Evolutionary conservation across 371 early-diverging fungal species (phyloP), one percentile per base, ranked within the genome.

Genomic region (Batrachochytrium dendrobatidis): DNA sequence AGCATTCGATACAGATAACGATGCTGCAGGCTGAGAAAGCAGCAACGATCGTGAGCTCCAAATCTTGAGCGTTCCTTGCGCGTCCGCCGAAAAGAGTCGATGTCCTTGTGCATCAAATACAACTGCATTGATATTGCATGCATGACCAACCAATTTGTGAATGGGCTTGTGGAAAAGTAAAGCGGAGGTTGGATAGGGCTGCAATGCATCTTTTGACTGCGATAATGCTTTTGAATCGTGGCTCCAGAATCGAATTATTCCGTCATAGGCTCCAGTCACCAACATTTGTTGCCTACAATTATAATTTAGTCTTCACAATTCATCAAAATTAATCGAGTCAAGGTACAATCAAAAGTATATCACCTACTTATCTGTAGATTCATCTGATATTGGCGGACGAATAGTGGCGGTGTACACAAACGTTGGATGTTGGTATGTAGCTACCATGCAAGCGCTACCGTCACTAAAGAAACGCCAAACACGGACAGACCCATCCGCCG

Each of bases 401-500:
- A n/a, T n/a, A n/a, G n/a, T n/a, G n/a, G 56, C 67, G 17, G 65
- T 49, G 55, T 76, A 76, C 1, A 70, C 70, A 62, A 53, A 73
- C 4, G 68, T 50, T 2, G 73, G 71, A 31, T 73, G 73, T 32
- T 61, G 61, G 8, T 63, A 35, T 0, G 64, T 53, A 30, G 59
- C 52, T 3, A 55, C 50, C 12, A 26, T 49, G 6, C 52, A 26
- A 29, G 64, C 63, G 12, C 50, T 45, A 20, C 67, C 67, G 45
- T 65, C 61, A 0, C 39, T 28, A n/a, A 53, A 28, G 20, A 64
- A 61, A 10, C 50, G 22, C 72, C 74, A 76, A 1, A 69, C 53
- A n/a, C 77, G 44, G 1, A 66, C 70, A 25, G 71, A 57, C 0
- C 73, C 67, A 55, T 76, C 77, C 12, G 74, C 56, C 8, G 74